Conservation (phyloP, 306 rosid genomes). For the Fragaria nilgerrensis region DNA sequence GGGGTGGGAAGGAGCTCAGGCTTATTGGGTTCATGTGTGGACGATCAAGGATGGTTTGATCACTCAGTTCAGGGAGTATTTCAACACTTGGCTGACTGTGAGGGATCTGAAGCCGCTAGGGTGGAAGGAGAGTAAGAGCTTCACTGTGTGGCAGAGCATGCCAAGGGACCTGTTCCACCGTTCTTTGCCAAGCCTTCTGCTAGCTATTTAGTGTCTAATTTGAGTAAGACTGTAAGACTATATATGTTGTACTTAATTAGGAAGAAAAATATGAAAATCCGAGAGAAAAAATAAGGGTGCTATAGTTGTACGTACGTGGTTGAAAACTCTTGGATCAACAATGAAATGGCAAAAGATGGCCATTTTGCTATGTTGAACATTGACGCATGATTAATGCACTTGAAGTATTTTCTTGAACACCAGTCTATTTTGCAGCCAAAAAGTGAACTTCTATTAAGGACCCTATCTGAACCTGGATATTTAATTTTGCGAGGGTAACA, state of each 20-base stretch:
- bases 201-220: conserved; percentile 51
- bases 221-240: not conserved
- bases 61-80: conserved; percentile 77
- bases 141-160: conserved; percentile 82
- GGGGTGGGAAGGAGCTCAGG: conserved; percentile 87
- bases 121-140: conserved; percentile 39
- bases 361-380: not conserved
- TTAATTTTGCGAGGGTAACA: not conserved
- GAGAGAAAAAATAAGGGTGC: not conserved
- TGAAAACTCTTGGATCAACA: not conserved
- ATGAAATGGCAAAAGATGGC: not conserved
- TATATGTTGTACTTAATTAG: conserved; percentile 3
- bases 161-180: conserved; percentile 69
- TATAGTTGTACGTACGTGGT: not conserved
- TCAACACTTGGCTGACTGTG: conserved; percentile 91
- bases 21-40: conserved; percentile 96
- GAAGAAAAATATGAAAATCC: not conserved
- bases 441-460: not conserved
- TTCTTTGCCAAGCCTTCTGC: conserved; percentile 66
- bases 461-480: not conserved
- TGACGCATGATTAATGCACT: not conserved
- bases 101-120: conserved; percentile 53
- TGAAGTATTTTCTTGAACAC: not conserved
- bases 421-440: not conserved
- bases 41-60: conserved; percentile 60